phyloP scores from a whole-genome alignment of 352 stramenopile genomes.

The Phytopythium boreale region DNA sequence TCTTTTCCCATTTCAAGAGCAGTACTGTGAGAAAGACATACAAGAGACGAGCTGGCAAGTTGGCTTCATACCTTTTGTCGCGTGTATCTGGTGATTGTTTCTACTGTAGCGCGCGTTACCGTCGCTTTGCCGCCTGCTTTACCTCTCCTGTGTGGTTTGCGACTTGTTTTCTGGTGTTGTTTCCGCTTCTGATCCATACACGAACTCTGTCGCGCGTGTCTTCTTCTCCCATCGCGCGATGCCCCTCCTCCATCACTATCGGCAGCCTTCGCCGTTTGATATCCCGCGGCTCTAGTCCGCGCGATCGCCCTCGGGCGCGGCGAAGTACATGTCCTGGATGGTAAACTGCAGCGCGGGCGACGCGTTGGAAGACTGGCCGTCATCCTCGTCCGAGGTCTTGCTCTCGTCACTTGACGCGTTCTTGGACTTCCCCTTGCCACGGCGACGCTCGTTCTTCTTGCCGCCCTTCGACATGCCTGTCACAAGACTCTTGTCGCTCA shows the following conservation, averaged over 20 bases:
- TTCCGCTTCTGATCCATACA: not conserved
- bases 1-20: not conserved
- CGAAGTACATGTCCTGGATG: conserved; percentile 82
- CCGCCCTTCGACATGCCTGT: conserved; percentile 5
- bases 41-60: not conserved
- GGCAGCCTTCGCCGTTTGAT: not conserved
- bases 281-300: not conserved
- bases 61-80: not conserved
- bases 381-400: conserved; percentile 5
- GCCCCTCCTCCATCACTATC: not conserved
- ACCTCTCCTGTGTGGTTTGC: not conserved
- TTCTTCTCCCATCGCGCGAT: not conserved
- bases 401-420: conserved; percentile 22
- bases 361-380: conserved; percentile 9
- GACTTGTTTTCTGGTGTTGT: conserved; percentile 3
- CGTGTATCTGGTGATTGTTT: conserved; percentile 1
- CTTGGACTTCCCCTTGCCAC: conserved; percentile 32
- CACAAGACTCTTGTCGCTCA: not conserved
- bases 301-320: conserved; percentile 30
- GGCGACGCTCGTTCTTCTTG: conserved; percentile 20
- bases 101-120: not conserved
- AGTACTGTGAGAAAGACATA: too few species aligned
- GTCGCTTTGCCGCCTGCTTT: not conserved
- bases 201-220: not conserved
- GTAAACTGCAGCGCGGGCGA: conserved; percentile 64